Base-by-base conservation (phyloP, 2,329 filamentous ascomycete species). In the Drechslerella dactyloides region DNA sequence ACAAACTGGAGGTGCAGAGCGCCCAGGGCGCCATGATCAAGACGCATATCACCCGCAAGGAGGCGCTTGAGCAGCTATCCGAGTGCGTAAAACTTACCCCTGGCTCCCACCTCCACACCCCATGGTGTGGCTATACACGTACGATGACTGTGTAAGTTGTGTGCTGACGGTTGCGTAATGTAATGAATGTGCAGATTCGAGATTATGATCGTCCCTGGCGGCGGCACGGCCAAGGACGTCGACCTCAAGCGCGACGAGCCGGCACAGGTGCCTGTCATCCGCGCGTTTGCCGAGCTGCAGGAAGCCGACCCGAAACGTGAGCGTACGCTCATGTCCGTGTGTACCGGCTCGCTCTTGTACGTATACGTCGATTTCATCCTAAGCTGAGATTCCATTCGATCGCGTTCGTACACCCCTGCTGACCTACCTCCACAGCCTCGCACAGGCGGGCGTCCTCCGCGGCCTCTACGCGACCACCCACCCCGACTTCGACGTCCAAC, bases 391-490 rank as follows among this genome's bases (percentile, higher is more conserved):
- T n/a, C n/a, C n/a, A n/a, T n/a, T n/a, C n/a, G n/a, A n/a, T n/a
- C n/a, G n/a, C n/a, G n/a, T n/a, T n/a, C n/a, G n/a, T 17, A 4
- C 27, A 24, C 13, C 42, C 23, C 19, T n/a, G 23, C n/a, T 56
- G n/a, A 42, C 33, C n/a, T 15, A 33, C 8, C 6, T 1, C 13
- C 21, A 23, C 53, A 72, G 68, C 68, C 68, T 72, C 27, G 68
- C 50, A 1, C 54, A 52, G 56, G 68, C 68, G 2, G 90, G 90
- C 75, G 86, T 94, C 78, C 86, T 96, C 73, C 86, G 88, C 75
- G 91, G 91, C 74, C 83, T 94, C 24, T 87, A 88, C 30, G 90
- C 90, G 76, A 96, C 91, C 74, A 93, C 90, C 68, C 91, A 94
- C 80, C 88, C 90, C 72, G 90, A 94, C 80, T 87, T 84, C 81